Evolutionary conservation across 257 asterid species (phyloP).

Genomic region (Nicotiana knightiana): DNA sequence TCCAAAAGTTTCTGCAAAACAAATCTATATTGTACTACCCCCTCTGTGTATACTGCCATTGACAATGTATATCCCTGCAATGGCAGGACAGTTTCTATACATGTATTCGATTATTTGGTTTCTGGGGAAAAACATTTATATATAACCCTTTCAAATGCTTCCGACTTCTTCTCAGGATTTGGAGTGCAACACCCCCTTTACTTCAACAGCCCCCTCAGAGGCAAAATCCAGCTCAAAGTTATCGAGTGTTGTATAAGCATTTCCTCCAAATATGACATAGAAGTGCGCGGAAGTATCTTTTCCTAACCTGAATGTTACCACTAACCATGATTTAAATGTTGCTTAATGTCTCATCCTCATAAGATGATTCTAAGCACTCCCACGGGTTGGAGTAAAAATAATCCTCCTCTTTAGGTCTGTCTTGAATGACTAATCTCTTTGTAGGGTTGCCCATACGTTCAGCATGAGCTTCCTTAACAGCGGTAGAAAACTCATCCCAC

Average conservation of each 20-base stretch:
- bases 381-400: constrained; percentile 64
- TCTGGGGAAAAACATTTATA: constrained; percentile 13
- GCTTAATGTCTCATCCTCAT: constrained; percentile 10
- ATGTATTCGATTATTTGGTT: constrained; percentile 38
- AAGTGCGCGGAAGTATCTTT: background rate
- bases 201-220: background rate
- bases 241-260: background rate
- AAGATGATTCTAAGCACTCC: constrained; percentile 45
- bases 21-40: constrained; percentile 34
- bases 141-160: constrained; percentile 4
- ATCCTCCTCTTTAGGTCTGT: constrained; percentile 66
- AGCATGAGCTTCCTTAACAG: constrained; percentile 41
- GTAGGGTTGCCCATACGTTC: constrained; percentile 44
- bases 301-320: background rate
- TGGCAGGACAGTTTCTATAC: constrained; percentile 66
- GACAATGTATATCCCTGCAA: constrained; percentile 41
- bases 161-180: constrained; percentile 13
- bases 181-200: background rate
- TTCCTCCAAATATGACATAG: background rate
- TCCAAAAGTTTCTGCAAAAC: constrained; percentile 21
- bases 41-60: constrained; percentile 43
- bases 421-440: constrained; percentile 26
- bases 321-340: background rate
- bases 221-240: background rate
- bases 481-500: constrained; percentile 54